Conservation (phyloP, 768 basidiomycete species). For the Mycena olivaceomarginata region DNA sequence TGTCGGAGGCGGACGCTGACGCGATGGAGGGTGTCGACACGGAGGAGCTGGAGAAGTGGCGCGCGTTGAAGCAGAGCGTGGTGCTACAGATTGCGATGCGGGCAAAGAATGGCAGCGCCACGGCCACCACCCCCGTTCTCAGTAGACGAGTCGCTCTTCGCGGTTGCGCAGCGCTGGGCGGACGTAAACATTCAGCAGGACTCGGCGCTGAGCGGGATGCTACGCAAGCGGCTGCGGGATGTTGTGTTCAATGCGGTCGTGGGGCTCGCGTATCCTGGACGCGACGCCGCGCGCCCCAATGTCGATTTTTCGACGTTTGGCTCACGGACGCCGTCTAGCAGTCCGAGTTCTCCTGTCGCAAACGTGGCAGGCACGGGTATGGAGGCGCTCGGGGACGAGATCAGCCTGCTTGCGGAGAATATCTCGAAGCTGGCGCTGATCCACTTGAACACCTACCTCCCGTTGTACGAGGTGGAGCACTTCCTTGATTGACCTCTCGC, state of each 20-base stretch:
- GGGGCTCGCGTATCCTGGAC: slow-evolving; percentile 69
- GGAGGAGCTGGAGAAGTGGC: slow-evolving; percentile 72
- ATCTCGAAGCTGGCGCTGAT: slow-evolving; percentile 83
- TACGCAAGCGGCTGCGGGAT: slow-evolving; percentile 78
- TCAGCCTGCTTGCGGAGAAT: slow-evolving; percentile 75
- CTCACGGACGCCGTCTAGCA: slow-evolving; percentile 38
- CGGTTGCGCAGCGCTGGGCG: slow-evolving; percentile 83
- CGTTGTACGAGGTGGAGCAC: slow-evolving; percentile 84
- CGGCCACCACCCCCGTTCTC: slow-evolving; percentile 54
- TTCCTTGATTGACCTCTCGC: slow-evolving; percentile 58
- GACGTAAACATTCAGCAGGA: slow-evolving; percentile 77
- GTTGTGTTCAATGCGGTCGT: slow-evolving; percentile 79
- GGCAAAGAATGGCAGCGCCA: slow-evolving; percentile 60
- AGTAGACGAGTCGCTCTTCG: slow-evolving; percentile 69
- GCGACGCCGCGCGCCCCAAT: slow-evolving; percentile 56
- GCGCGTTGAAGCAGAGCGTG: slow-evolving; percentile 75
- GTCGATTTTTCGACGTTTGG: slow-evolving; percentile 49
- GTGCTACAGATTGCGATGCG: slow-evolving; percentile 86
- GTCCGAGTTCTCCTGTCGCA: slow-evolving; percentile 45
- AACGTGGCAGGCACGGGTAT: slow-evolving; percentile 80
- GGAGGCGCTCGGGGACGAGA: slow-evolving; percentile 84
- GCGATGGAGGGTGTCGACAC: slow-evolving; percentile 44
- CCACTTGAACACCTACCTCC: slow-evolving; percentile 85
- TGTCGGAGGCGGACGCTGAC: neutral
- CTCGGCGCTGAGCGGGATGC: slow-evolving; percentile 76